A percentile compares a stretch with the other conserved stretches of the same genome.
phyloP scores from a whole-genome alignment of 2,329 filamentous ascomycete species.

The Colletotrichum viniferum region DNA sequence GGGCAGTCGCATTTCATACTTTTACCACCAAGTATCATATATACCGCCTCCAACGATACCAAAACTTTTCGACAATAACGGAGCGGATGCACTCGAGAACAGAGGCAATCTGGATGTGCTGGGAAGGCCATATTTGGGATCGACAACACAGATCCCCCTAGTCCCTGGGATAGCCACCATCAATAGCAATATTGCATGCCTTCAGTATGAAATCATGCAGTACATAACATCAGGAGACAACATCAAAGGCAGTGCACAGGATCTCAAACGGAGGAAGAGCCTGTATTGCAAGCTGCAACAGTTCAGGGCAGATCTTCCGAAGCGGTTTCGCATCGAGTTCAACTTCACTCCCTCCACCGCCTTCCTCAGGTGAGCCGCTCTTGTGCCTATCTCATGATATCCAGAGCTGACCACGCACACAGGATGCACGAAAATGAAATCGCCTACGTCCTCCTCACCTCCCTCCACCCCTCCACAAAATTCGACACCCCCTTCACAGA shows the following conservation, averaged over 20 bases:
- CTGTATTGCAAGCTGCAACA: neutral
- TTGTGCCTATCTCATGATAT: neutral
- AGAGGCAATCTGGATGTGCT: constrained; percentile 14
- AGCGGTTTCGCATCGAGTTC: neutral
- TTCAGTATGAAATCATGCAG: constrained; percentile 11
- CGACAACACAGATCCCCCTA: neutral
- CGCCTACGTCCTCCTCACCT: constrained; percentile 2
- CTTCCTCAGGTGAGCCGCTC: neutral
- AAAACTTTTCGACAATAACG: neutral
- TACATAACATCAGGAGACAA: constrained; percentile 8
- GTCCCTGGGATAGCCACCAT: constrained; percentile 2
- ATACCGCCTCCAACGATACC: constrained; percentile 13
- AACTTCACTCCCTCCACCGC: constrained; percentile 7
- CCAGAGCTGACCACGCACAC: neutral
- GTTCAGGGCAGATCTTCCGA: neutral
- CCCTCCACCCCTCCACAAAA: neutral
- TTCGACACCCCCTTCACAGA: constrained; percentile 9
- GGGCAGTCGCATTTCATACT: constrained; percentile 8
- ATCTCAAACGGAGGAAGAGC: neutral
- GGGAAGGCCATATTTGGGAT: neutral
- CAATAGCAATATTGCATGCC: neutral
- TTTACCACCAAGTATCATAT: neutral
- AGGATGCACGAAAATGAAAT: constrained; percentile 20
- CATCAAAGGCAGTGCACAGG: constrained; percentile 3
- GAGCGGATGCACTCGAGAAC: neutral